Conservation (phyloP, 2,329 filamentous ascomycete genomes). For the Phyllosticta citriasiana region DNA sequence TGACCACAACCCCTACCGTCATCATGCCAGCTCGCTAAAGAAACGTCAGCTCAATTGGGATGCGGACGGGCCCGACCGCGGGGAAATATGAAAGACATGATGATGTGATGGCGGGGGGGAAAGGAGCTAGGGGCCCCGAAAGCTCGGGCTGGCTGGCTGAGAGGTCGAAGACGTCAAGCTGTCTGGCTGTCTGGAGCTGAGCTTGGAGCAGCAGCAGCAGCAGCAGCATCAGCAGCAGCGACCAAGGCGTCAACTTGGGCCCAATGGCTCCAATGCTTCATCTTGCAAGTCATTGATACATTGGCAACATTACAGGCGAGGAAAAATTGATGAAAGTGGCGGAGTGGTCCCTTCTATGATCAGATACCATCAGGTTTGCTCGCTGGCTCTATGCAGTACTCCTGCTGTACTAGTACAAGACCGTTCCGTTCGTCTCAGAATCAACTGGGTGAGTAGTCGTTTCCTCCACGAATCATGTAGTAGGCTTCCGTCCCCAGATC, state of each 20-base stretch:
- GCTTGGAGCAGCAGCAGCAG: neutral
- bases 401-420: constrained; percentile 7
- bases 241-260: neutral
- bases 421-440: constrained; percentile 5
- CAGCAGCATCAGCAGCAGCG: neutral
- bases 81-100: neutral
- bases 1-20: neutral
- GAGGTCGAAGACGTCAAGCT: too few relatives aligned
- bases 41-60: neutral
- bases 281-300: constrained; percentile 6
- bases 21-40: neutral
- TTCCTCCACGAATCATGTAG: constrained; percentile 8
- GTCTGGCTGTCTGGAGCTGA: neutral
- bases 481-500: constrained; percentile 4
- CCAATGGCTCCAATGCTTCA: neutral
- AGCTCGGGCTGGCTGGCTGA: neutral
- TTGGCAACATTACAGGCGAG: constrained; percentile 2
- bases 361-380: constrained; percentile 10
- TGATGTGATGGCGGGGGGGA: neutral
- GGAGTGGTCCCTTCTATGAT: constrained; percentile 8
- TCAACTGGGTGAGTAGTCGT: neutral
- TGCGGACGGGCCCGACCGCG: neutral
- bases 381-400: constrained; percentile 11
- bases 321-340: constrained; percentile 6
- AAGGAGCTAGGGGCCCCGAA: neutral